Percentiles rank a stretch among this genome's conserved stretches.
These are phyloP conservation scores for Fusarium sp. DNA, from an alignment of 2,329 filamentous ascomycete species.

Conservation along the genomic window DNA sequence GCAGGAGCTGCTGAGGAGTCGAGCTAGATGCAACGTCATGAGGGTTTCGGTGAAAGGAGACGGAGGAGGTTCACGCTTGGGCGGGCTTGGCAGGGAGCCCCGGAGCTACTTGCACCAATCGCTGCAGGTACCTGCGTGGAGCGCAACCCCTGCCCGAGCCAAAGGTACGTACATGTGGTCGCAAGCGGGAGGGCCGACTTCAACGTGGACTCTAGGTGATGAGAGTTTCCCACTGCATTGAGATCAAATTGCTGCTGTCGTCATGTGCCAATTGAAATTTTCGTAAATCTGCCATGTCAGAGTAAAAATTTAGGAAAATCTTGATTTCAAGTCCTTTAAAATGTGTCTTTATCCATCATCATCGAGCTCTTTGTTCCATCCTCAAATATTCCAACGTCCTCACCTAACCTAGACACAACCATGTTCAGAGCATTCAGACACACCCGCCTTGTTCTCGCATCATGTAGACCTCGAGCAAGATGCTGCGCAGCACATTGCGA, in stretches of 20 bases:
- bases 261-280: neutral
- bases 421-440: neutral
- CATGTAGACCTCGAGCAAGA: neutral
- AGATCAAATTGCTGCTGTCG: neutral
- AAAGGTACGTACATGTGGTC: neutral
- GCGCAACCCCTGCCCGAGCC: neutral
- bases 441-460: neutral
- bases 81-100: constrained; percentile 41
- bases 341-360: neutral
- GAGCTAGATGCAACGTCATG: constrained; percentile 45
- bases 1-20: constrained; percentile 32
- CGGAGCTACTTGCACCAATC: constrained; percentile 33
- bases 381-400: neutral
- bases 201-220: neutral
- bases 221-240: neutral
- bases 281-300: neutral
- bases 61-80: constrained; percentile 41
- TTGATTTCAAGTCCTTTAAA: neutral
- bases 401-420: neutral
- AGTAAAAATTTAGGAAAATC: neutral
- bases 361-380: neutral
- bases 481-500: neutral
- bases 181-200: neutral
- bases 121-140: constrained; percentile 36
- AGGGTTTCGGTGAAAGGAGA: constrained; percentile 43